These are phyloP conservation scores for Fraxinus anomala DNA, from an alignment of 257 asterid species.

Conservation along the genomic window DNA sequence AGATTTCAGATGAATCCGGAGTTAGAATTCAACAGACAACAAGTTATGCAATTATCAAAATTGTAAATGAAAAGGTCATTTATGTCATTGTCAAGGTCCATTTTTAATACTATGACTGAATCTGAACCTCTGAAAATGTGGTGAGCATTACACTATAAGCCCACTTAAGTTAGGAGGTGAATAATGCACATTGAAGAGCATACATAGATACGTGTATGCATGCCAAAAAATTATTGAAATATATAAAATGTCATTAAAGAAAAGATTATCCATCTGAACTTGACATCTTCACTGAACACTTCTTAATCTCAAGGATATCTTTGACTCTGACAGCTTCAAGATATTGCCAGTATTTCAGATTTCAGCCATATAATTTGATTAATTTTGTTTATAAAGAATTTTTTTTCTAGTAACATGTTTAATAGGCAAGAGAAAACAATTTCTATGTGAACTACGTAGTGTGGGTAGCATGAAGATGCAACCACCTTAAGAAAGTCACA, in stretches of 20 bases:
- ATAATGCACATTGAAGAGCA: not conserved
- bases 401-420: not conserved
- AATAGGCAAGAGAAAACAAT: not conserved
- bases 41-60: not conserved
- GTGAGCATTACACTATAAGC: not conserved
- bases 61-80: not conserved
- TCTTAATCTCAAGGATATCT: not conserved
- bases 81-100: not conserved
- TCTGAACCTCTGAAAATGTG: not conserved
- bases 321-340: not conserved
- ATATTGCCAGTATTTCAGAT: not conserved
- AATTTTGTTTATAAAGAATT: not conserved
- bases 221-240: not conserved
- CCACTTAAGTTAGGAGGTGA: not conserved
- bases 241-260: not conserved
- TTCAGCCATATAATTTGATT: not conserved
- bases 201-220: not conserved
- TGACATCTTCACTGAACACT: not conserved
- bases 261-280: not conserved
- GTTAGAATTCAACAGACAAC: not conserved
- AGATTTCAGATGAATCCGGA: not conserved
- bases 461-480: not conserved
- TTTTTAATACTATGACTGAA: not conserved
- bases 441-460: not conserved
- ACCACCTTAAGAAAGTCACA: not conserved